Base-by-base conservation (phyloP, 306 rosid species). In the Cucumis hystrix region DNA sequence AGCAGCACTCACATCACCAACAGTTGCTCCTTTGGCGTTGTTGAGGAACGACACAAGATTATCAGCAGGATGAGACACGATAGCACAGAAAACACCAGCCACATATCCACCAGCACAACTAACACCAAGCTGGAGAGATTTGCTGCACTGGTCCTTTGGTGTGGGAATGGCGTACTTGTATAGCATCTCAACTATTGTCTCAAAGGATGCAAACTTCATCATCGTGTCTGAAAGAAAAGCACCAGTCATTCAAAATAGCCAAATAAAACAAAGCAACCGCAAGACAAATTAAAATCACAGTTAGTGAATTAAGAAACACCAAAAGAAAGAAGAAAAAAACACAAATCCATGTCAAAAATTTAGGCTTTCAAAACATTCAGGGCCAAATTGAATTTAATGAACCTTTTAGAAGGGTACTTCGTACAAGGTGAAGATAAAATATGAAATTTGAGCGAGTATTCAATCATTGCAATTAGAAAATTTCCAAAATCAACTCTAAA, bases 21-120 rank as follows among this genome's bases (percentile, higher is more conserved):
- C 96, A 59, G 98, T 91, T 56, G 98, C 97, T 60, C 97, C 98
- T 81, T 94, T 92, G 41, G 98, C 98, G 74, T 92, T 94, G 97
- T 94, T 94, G 81, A 94, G 87, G 77, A 94, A 94, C 55, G 98
- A 94, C 81, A 94, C 98, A 15, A 94, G 98, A 67, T 94, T 94
- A 84, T 94, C 98, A 13, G 98, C 97, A 64, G 98, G 98, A 81
- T 94, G 98, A 80, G 98, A 94, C 70, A 94, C 96, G 43, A 94
- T 62, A 37, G 98, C 98, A 79, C 98, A 94, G 64, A 94, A 80
- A 23, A 94, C 90, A 83, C 98, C 98, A 40, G 98, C 98, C 64
- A 94, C 57, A 40, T 94, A 92, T 81, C 98, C 98, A 83, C 95
- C 98, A 64, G 95, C 97, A 80, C 90, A 92, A 85, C 98, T 94